Evolutionary conservation across 2,329 filamentous ascomycete species (phyloP).

Genomic region (Ceratocystis diversiconidia): DNA sequence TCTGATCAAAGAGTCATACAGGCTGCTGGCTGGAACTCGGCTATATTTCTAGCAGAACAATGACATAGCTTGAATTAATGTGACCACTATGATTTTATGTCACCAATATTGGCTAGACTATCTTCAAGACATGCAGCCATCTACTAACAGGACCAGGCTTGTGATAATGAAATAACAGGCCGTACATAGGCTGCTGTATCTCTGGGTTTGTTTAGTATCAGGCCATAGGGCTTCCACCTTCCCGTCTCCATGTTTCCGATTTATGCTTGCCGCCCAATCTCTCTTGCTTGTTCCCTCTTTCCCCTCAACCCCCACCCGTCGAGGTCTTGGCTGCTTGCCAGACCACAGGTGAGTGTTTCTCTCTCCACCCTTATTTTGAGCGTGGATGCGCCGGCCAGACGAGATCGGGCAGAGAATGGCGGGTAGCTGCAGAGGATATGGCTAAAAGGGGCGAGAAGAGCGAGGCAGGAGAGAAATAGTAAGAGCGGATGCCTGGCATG

Average conservation of each 20-base stretch:
- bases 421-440: background rate
- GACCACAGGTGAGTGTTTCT: background rate
- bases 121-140: background rate
- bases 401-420: background rate
- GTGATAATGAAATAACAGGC: background rate
- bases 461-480: background rate
- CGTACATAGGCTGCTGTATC: background rate
- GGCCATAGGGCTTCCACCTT: background rate
- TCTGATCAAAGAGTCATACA: background rate
- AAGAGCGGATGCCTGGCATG: background rate
- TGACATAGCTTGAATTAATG: background rate
- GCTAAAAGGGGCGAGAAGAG: background rate
- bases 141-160: background rate
- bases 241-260: background rate
- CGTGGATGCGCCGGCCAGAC: background rate
- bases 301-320: background rate
- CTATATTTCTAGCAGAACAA: background rate
- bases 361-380: background rate
- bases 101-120: background rate
- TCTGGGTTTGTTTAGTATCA: background rate
- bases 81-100: background rate
- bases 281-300: background rate
- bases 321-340: background rate
- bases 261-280: background rate
- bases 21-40: background rate